These are phyloP conservation scores for Aspergillus cristatus DNA, from an alignment of 495 filamentous ascomycete species.

Conservation along the genomic window DNA sequence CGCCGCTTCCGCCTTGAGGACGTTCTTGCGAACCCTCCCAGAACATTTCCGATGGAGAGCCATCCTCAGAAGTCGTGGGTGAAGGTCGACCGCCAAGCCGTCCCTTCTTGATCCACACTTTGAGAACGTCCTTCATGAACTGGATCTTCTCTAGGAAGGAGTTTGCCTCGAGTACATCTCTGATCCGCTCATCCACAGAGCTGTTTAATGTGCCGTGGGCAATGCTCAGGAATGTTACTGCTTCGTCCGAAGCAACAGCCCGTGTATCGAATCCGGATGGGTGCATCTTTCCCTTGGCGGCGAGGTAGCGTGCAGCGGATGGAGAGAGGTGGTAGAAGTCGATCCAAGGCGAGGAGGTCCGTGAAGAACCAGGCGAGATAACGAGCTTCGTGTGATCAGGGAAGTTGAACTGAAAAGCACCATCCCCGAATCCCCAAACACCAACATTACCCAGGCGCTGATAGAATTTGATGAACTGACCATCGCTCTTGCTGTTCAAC, in stretches of 20 bases:
- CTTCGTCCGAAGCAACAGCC: constrained; percentile 51
- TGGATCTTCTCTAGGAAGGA: constrained; percentile 69
- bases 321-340: constrained; percentile 78
- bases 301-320: constrained; percentile 54
- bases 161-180: constrained; percentile 64
- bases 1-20: constrained; percentile 40
- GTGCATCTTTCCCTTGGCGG: constrained; percentile 51
- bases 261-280: constrained; percentile 39
- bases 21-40: constrained; percentile 62
- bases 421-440: constrained; percentile 83
- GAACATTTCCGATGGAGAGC: constrained; percentile 43
- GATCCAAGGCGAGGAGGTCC: constrained; percentile 49
- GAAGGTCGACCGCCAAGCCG: constrained; percentile 50
- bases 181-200: constrained; percentile 45
- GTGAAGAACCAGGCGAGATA: constrained; percentile 58
- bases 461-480: constrained; percentile 76
- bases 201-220: constrained; percentile 43
- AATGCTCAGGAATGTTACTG: constrained; percentile 49
- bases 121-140: constrained; percentile 61
- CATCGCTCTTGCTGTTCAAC: constrained; percentile 21
- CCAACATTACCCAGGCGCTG: constrained; percentile 80
- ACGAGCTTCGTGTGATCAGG: constrained; percentile 94
- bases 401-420: constrained; percentile 92
- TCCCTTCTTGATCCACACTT: constrained; percentile 62
- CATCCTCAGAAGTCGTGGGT: constrained; percentile 11